Conservation (phyloP, 352 stramenopile species). For the Phytophthora aleatoria region DNA sequence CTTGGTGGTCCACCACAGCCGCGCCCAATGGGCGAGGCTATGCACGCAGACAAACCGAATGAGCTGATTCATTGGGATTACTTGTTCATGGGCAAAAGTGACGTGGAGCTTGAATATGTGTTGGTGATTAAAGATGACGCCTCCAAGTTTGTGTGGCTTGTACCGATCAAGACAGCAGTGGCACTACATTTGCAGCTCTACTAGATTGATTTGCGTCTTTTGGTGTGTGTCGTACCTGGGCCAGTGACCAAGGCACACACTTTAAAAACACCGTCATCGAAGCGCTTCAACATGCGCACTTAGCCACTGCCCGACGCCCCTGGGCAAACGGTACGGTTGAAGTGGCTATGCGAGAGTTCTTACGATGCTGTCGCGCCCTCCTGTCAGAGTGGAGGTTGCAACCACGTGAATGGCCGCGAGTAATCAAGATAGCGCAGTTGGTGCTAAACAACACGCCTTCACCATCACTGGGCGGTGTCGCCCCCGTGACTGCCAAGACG, state of each 20-base stretch:
- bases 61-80: neutral
- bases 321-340: neutral
- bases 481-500: neutral
- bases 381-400: neutral
- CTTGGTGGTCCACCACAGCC: neutral
- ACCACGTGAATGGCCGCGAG: neutral
- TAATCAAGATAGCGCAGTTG: neutral
- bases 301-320: neutral
- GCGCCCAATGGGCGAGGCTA: neutral
- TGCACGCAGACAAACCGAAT: neutral
- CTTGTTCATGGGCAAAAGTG: neutral
- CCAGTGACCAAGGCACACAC: neutral
- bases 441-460: neutral
- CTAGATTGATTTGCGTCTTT: neutral
- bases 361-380: neutral
- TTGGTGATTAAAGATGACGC: neutral
- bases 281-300: neutral
- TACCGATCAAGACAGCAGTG: neutral
- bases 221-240: neutral
- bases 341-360: neutral
- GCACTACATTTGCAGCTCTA: neutral
- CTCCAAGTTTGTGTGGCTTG: neutral
- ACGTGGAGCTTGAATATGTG: neutral
- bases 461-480: neutral
- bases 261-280: neutral